Conservation (phyloP, 176 grass and related monocot species). For the Triticum turgidum region DNA sequence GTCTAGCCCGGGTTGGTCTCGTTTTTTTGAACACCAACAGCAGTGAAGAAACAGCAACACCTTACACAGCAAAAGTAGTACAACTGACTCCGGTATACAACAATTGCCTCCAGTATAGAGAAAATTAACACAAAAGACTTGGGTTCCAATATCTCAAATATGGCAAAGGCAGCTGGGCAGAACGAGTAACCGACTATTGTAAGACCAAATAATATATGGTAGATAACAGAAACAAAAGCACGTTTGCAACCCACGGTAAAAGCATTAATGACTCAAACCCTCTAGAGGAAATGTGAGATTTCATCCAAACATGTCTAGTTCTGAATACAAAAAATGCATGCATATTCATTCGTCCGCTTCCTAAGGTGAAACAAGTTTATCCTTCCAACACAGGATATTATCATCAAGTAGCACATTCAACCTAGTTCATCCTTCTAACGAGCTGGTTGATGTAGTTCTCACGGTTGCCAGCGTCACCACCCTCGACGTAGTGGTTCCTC, state of each 20-base stretch:
- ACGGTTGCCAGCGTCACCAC: conserved; percentile 89
- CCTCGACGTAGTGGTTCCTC: conserved; percentile 88
- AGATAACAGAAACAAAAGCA: too few relatives aligned
- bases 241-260: neutral
- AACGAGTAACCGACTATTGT: neutral
- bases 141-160: too few relatives aligned
- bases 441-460: conserved; percentile 93
- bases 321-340: conserved; percentile 42
- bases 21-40: too few relatives aligned
- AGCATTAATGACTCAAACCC: conserved; percentile 52
- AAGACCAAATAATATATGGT: too few relatives aligned
- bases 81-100: too few relatives aligned
- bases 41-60: too few relatives aligned
- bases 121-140: too few relatives aligned
- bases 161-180: too few relatives aligned
- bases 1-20: too few relatives aligned
- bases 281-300: neutral
- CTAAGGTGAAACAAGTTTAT: conserved; percentile 29
- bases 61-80: too few relatives aligned
- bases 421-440: conserved; percentile 89
- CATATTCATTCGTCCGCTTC: conserved; percentile 27
- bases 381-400: neutral
- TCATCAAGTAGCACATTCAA: neutral
- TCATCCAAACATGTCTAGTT: neutral
- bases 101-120: too few relatives aligned